These are phyloP conservation scores for Ascochyta pisi DNA, from an alignment of 2,329 filamentous ascomycete genomes.

Conservation along the genomic window DNA sequence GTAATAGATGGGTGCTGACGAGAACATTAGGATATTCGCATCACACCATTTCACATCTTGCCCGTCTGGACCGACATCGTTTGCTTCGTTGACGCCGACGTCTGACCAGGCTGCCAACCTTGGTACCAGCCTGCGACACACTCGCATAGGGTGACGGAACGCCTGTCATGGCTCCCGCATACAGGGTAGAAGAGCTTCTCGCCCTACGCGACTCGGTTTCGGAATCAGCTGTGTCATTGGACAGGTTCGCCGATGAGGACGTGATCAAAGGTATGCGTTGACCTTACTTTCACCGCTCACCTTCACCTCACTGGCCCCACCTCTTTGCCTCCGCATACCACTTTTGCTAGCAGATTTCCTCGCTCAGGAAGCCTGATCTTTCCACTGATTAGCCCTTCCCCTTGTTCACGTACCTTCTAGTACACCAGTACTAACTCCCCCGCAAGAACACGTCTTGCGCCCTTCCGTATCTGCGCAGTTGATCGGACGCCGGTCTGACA, in stretches of 20 bases:
- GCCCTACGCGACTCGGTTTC: slow-evolving; percentile 51
- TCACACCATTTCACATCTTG: slow-evolving; percentile 47
- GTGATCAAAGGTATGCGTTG: slow-evolving; percentile 50
- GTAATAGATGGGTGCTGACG: not conserved
- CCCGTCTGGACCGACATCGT: slow-evolving; percentile 9
- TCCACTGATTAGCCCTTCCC: not conserved
- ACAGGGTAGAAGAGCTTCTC: slow-evolving; percentile 52
- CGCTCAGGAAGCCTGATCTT: not conserved
- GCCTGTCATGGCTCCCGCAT: slow-evolving; percentile 43
- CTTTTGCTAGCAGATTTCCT: not conserved
- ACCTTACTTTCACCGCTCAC: slow-evolving; percentile 20
- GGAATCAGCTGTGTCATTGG: slow-evolving; percentile 51
- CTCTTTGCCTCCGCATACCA: not conserved
- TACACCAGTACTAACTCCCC: slow-evolving; percentile 11
- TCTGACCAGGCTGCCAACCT: not conserved
- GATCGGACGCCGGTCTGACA: slow-evolving; percentile 33
- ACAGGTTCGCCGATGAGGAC: slow-evolving; percentile 52
- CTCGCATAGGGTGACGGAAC: slow-evolving; percentile 6
- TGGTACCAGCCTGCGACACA: not conserved
- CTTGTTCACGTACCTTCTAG: not conserved
- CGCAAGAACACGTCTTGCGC: slow-evolving; percentile 50
- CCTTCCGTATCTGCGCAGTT: slow-evolving; percentile 48
- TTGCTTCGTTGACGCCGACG: not conserved
- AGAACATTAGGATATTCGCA: slow-evolving; percentile 43
- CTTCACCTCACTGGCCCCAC: slow-evolving; percentile 22